Evolutionary conservation across 352 stramenopile species (phyloP).

Genomic region (Lagenidium giganteum): DNA sequence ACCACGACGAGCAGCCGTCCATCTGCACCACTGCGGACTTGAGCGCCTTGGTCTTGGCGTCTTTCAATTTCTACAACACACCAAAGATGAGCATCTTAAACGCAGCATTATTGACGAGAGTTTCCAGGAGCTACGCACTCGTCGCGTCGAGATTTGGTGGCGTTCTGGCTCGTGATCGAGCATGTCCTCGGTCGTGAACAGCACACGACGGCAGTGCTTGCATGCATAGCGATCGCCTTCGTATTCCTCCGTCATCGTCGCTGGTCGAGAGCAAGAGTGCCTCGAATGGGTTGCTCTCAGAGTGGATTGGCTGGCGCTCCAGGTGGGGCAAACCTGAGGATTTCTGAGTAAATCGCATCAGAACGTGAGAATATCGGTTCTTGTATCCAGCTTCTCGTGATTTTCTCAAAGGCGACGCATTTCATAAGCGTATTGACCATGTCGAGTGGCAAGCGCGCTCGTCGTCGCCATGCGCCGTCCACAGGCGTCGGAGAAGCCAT

Average conservation of each 20-base stretch:
- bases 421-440: too few relatives aligned
- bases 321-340: too few relatives aligned
- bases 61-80: constrained; percentile 52
- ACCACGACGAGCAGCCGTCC: constrained; percentile 63
- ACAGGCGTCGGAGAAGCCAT: too few relatives aligned
- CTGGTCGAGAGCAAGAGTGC: neutral
- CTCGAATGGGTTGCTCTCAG: neutral
- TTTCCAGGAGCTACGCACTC: constrained; percentile 14
- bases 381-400: too few relatives aligned
- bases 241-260: constrained; percentile 9
- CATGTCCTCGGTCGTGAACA: constrained; percentile 63
- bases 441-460: too few relatives aligned
- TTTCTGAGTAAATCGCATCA: too few relatives aligned
- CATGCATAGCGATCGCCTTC: constrained; percentile 39
- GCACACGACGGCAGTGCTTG: constrained; percentile 58
- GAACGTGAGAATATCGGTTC: too few relatives aligned
- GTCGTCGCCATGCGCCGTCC: too few relatives aligned
- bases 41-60: constrained; percentile 43
- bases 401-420: too few relatives aligned
- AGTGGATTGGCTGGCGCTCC: constrained; percentile 9
- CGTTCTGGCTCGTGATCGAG: constrained; percentile 49
- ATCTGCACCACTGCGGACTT: constrained; percentile 16
- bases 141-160: constrained; percentile 60
- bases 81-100: neutral
- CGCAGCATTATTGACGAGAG: neutral